Base-by-base conservation (phyloP, 352 stramenopile species). In the Thalassiosira hispida region DNA sequence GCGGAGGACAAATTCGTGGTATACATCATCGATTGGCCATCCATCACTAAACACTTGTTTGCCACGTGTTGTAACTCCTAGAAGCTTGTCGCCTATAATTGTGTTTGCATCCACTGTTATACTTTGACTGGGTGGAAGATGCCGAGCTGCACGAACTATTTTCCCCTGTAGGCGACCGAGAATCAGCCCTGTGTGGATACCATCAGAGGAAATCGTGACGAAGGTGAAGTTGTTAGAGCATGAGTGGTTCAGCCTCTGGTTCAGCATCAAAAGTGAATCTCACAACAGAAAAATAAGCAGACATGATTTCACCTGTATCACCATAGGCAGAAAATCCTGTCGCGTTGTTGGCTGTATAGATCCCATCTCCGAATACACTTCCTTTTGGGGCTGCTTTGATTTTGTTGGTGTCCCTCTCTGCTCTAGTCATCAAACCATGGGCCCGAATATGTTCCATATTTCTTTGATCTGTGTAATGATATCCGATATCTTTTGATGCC, bases 331-430 rank as follows among this genome's bases (percentile, higher is more conserved):
- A 61, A 77, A 77, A 77, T 22, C 22, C 49, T 9, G 44, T 27
- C 9, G 31, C 6, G 29, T 77, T 77, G 23, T 68, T 77, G 12
- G 67, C 67, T 1, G 60, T 77, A 38, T 77, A 77, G 14, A 77
- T 62, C 9, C 67, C 67, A 49, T 77, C 67, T 49, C 67, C 67
- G 49, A 51, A 73, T 16, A 49, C 44, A 52, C 44, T 52, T 38
- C 31, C 31, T 38, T 38, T 38, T 38, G 31, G 31, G 31, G 31
- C 8, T 38, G 64, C 68, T n/a, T 42, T 16, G 14, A 63, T 29
- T 11, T 52, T 67, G 16, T 66, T 51, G 23, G 29, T 35, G 11
- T 46, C 22, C 9, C 51, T 42, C 16, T 72, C 63, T 5, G 18
- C 25, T 16, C 38, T 72, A 2, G 63, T 72, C 5, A 72, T 16